Conservation (phyloP, 352 stramenopile genomes). For the Phytophthora europaea region DNA sequence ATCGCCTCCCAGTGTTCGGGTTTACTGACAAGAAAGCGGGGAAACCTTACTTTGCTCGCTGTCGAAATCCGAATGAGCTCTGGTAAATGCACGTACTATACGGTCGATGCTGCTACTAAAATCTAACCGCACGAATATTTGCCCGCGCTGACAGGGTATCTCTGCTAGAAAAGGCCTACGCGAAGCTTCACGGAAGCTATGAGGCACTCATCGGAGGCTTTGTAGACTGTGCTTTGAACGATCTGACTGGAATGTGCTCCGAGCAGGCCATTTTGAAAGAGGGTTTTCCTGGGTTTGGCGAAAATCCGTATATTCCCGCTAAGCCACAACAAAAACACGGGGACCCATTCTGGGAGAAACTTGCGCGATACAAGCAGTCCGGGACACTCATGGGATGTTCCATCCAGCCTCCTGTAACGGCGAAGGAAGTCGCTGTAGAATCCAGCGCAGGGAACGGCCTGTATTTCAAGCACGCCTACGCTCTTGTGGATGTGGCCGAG, state of each 20-base stretch:
- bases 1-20: constrained; percentile 87
- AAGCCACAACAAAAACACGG: constrained; percentile 52
- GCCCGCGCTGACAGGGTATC: constrained; percentile 68
- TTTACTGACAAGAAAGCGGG: constrained; percentile 84
- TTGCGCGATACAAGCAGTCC: constrained; percentile 80
- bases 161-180: constrained; percentile 93
- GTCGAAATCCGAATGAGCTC: constrained; percentile 87
- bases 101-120: not conserved
- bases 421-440: constrained; percentile 73
- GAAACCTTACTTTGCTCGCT: constrained; percentile 87
- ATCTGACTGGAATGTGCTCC: constrained; percentile 91
- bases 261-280: constrained; percentile 90
- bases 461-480: constrained; percentile 92
- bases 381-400: constrained; percentile 94
- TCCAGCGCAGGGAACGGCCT: constrained; percentile 85
- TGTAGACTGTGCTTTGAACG: constrained; percentile 90
- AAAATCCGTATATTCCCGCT: constrained; percentile 67
- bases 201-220: constrained; percentile 92
- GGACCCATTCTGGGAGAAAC: constrained; percentile 87
- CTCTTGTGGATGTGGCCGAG: constrained; percentile 78
- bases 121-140: not conserved
- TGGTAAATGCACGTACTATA: constrained; percentile 53
- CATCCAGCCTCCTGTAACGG: constrained; percentile 80
- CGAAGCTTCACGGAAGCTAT: constrained; percentile 93
- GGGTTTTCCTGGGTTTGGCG: constrained; percentile 80